Evolutionary conservation across 2,329 filamentous ascomycete genomes (phyloP), one percentile per base, ranked within the genome.

Genomic region (Beauveria brongniartii): DNA sequence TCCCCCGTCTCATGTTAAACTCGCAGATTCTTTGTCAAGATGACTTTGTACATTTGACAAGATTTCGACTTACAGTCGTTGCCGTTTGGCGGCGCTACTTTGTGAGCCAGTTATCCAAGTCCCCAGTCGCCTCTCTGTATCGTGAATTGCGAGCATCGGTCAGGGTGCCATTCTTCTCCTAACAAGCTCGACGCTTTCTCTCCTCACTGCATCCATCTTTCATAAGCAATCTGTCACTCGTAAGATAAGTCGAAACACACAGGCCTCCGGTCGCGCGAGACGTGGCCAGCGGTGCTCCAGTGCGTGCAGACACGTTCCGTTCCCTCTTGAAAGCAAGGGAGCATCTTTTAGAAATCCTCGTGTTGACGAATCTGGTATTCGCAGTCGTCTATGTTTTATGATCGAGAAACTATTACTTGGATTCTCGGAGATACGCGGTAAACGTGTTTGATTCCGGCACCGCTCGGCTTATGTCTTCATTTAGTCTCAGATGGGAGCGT

Each of bases 91-190:
- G 51, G 20, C 37, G 51, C 37, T 28, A 14, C 20, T 16, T 34
- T 43, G 34, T 14, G 16, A 10, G 34, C 14, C 34, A 16, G 34
- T 6, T 2, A 16, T 3, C 14, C 34, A 7, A 4, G 20, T 24
- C 43, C 8, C 18, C n/a, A 26, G 18, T 40, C 22, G 43, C 44
- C 46, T 52, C 22, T 51, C 22, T 22, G 22, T 18, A 43, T 34
- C 7, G 43, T 44, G 24, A 61, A 61, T 63, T 69, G 26, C 69
- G 64, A 0, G 76, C 76, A 64, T 80, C 77, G 16, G 65, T 66
- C 40, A 69, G 66, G 37, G 72, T 78, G 1, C 77, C 76, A 3
- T 67, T 71, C 50, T 71, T 73, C 63, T 64, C 65, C 30, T 78
- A 6, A 16, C 22, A 18, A 18, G n/a, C 24, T 40, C n/a, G 41